Evolutionary conservation across 768 basidiomycete genomes (phyloP).

Genomic region (Leccinellum rugosiceps): DNA sequence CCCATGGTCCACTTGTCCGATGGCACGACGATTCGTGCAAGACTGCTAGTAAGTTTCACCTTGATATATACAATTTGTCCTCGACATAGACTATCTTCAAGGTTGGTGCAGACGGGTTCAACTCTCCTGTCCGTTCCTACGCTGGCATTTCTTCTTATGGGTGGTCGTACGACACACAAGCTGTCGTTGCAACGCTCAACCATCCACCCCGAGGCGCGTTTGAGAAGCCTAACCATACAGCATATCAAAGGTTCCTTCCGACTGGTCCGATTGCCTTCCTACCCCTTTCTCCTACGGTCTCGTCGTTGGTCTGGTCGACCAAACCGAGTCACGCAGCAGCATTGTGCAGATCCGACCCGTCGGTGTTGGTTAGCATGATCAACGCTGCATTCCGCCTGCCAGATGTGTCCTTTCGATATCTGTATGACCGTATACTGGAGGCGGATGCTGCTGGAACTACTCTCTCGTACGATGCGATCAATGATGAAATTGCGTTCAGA

Average conservation of each 20-base stretch:
- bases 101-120: slow-evolving; percentile 95
- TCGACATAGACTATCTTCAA: slow-evolving; percentile 25
- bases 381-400: slow-evolving; percentile 91
- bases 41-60: slow-evolving; percentile 61
- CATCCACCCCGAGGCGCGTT: slow-evolving; percentile 66
- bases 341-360: slow-evolving; percentile 61
- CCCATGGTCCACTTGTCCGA: slow-evolving; percentile 74
- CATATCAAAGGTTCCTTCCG: slow-evolving; percentile 92
- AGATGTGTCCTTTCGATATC: slow-evolving; percentile 63
- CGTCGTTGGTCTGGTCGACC: slow-evolving; percentile 95
- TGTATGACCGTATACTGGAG: slow-evolving; percentile 60
- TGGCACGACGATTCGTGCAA: slow-evolving; percentile 59
- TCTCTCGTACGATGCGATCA: slow-evolving; percentile 48
- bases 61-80: neutral
- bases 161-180: slow-evolving; percentile 88
- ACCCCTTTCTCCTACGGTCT: slow-evolving; percentile 72
- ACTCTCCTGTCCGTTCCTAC: slow-evolving; percentile 88
- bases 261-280: slow-evolving; percentile 96
- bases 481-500: slow-evolving; percentile 66
- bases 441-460: slow-evolving; percentile 42
- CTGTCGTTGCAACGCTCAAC: slow-evolving; percentile 83
- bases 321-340: slow-evolving; percentile 71
- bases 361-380: slow-evolving; percentile 68
- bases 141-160: slow-evolving; percentile 85
- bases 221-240: slow-evolving; percentile 68